Base-by-base conservation (phyloP, 1,284 basidiomycete genomes). In the Ceratorhiza oryzae-sativae region DNA sequence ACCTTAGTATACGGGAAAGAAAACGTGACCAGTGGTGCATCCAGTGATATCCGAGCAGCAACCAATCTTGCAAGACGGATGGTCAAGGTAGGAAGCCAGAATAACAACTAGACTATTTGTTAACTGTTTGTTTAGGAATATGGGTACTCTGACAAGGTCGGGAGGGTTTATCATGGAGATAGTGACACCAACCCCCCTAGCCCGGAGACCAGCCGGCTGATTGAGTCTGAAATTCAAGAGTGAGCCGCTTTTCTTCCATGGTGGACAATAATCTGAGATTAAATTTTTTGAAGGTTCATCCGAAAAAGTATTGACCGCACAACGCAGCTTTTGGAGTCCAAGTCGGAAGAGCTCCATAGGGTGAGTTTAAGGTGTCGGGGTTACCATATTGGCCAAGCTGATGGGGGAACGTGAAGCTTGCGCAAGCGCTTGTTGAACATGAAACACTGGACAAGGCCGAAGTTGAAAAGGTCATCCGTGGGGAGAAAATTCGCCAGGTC, bases 11-110 rank as follows among this genome's bases (percentile, higher is more conserved):
- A 94, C 79, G 96, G 95, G 3, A 80, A 87, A 74, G 92, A 96
- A 73, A 91, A 93, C 76, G 88, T 95, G 48, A 94, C 93, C 3
- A 94, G 92, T 74, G 95, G 95, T n/a, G 94, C 94, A 62, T 91
- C 90, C 68, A 92, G 90, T 74, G 95, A 98, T 81, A 87, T 98
- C 62, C 84, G 84, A 75, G 84, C 85, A 56, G 95, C 95, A 1
- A 96, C 93, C 2, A 80, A 85, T 67, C 90, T 90, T 23, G 95
- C 95, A 6, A 85, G 88, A n/a, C 82, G 86, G 27, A 97, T 97
- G 95, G 93, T 98, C 75, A 90, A 92, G 86, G 90, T 92, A 80
- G 80, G 86, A 60, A 71, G 30, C 25, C 15, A 12, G 30, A 15
- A 9, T 8, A 20, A 18, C 76, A 25, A 39, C 32, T 61, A 41